These are phyloP conservation scores for Pseudopediastrum boryanum DNA, from an alignment of 139 green algal genomes.

Conservation along the genomic window DNA sequence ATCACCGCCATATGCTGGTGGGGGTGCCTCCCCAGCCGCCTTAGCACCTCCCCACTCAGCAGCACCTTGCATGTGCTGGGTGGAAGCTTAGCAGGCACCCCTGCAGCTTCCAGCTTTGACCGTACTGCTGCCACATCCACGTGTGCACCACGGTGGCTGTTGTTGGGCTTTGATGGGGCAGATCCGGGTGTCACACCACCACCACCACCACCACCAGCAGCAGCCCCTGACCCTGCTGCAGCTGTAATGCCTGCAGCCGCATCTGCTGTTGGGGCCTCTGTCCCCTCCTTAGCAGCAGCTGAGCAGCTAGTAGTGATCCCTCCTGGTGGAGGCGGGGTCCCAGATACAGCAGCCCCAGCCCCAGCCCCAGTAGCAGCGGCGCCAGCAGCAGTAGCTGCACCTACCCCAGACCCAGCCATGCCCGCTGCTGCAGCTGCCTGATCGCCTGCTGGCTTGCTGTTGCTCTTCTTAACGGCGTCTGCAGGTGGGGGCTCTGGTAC, in stretches of 20 bases:
- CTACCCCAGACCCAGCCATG: background rate
- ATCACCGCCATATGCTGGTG: background rate
- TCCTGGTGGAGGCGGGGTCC: background rate
- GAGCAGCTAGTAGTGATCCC: background rate
- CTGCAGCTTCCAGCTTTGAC: background rate
- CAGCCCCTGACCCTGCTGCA: background rate
- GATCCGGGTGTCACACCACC: background rate
- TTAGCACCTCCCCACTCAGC: background rate
- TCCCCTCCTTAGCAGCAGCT: background rate
- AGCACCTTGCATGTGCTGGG: constrained; percentile 17
- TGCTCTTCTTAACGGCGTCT: no score
- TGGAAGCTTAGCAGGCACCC: constrained; percentile 17
- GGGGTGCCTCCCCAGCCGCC: background rate
- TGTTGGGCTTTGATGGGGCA: background rate
- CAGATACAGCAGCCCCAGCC: background rate
- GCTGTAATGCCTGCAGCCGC: background rate
- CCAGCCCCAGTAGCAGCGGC: background rate
- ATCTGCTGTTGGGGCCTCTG: constrained; percentile 13
- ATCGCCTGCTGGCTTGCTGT: background rate
- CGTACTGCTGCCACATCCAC: background rate
- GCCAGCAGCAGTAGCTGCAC: background rate
- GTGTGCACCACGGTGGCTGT: constrained; percentile 5
- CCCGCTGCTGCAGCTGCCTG: background rate
- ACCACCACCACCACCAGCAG: background rate
- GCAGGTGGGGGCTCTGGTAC: background rate